A percentile compares a stretch with the other conserved stretches of the same genome.
Conservation (phyloP, 75 land plant species). For the Sequoia sempervirens region DNA sequence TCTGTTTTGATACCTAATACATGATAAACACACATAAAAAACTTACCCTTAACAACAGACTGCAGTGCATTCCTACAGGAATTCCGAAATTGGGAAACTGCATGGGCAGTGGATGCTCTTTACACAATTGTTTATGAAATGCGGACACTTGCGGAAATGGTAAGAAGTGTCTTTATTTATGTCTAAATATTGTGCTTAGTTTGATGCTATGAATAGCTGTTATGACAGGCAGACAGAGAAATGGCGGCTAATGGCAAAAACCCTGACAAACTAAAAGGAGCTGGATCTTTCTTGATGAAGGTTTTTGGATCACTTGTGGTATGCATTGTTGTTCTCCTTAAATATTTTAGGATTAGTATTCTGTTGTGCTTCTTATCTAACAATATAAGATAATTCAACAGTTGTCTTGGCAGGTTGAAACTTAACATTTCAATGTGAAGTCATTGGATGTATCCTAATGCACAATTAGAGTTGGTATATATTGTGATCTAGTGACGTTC, state of each 20-base stretch:
- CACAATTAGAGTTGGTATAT: not conserved
- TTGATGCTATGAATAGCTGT: slow-evolving; percentile 5
- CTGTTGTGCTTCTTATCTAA: not conserved
- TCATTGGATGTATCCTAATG: not conserved
- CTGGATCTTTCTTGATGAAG: slow-evolving; percentile 99
- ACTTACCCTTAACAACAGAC: not conserved
- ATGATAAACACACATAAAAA: not conserved
- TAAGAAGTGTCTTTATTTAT: slow-evolving; percentile 14
- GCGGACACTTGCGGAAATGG: slow-evolving; percentile 88
- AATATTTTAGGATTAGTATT: not conserved
- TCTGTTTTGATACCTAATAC: not conserved
- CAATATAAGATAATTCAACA: not conserved
- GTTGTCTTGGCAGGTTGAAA: not conserved
- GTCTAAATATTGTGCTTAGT: not conserved
- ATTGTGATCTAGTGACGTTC: not conserved
- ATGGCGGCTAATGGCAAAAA: slow-evolving; percentile 72
- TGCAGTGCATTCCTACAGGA: slow-evolving; percentile 94
- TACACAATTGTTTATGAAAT: slow-evolving; percentile 83
- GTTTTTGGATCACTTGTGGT: slow-evolving; percentile 97
- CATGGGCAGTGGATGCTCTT: slow-evolving; percentile 93
- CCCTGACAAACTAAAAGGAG: slow-evolving; percentile 91
- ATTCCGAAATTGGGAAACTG: slow-evolving; percentile 97
- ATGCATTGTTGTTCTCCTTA: slow-evolving; percentile 18
- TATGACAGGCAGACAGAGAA: slow-evolving; percentile 89
- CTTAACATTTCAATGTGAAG: not conserved